Evolutionary conservation across 1,284 basidiomycete genomes (phyloP).

Genomic region (Apiotrichum veenhuisii): DNA sequence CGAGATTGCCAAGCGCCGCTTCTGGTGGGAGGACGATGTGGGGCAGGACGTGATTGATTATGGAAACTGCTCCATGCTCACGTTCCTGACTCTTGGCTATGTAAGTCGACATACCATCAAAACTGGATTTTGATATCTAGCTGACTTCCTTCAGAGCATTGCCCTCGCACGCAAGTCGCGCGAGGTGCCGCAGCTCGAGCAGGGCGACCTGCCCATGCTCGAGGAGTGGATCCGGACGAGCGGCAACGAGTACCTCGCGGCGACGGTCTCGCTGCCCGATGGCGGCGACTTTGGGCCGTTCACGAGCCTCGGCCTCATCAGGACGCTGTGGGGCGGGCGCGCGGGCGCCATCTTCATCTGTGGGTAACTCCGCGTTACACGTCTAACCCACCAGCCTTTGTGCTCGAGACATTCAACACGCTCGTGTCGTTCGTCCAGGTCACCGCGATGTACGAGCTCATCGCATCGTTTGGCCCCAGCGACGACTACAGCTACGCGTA

Average conservation of each 20-base stretch:
- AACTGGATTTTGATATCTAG: too few relatives aligned
- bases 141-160: slow-evolving; percentile 25
- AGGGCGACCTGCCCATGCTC: slow-evolving; percentile 41
- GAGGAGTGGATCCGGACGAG: slow-evolving; percentile 33
- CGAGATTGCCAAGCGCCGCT: slow-evolving; percentile 6
- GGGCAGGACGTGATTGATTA: slow-evolving; percentile 40
- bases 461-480: slow-evolving; percentile 29
- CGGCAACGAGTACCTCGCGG: slow-evolving; percentile 9
- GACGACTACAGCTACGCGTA: slow-evolving; percentile 39
- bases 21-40: slow-evolving; percentile 10
- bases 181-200: slow-evolving; percentile 27
- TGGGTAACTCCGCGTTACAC: not conserved
- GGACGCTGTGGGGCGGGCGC: slow-evolving; percentile 32
- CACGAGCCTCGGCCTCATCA: slow-evolving; percentile 31
- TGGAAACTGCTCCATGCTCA: slow-evolving; percentile 38
- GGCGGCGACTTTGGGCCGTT: slow-evolving; percentile 17
- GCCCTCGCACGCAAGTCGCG: slow-evolving; percentile 28
- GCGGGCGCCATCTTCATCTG: slow-evolving; percentile 30
- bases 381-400: slow-evolving; percentile 24
- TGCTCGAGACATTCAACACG: slow-evolving; percentile 30
- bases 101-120: slow-evolving; percentile 24
- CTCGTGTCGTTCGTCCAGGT: slow-evolving; percentile 35
- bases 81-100: slow-evolving; percentile 38
- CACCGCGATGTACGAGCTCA: slow-evolving; percentile 40
- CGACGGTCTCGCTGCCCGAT: slow-evolving; percentile 1